These are phyloP conservation scores for Dictyostelium purpureum DNA, from an alignment of 78 protist genomes.

Conservation along the genomic window DNA sequence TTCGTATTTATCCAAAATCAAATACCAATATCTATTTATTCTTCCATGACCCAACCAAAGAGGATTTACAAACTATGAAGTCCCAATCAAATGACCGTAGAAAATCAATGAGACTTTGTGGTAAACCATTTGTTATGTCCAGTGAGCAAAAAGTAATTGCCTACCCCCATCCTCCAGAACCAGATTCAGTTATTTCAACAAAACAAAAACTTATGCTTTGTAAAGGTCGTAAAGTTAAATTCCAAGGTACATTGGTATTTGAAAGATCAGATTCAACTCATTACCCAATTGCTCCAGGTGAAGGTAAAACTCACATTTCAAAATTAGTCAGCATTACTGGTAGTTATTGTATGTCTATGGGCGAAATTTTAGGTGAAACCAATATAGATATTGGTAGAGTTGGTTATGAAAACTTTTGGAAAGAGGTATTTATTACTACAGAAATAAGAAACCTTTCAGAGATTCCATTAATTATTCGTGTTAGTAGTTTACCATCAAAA, in stretches of 20 bases:
- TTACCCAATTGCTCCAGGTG: slow-evolving; percentile 77
- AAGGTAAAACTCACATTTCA: slow-evolving; percentile 67
- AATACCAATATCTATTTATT: slow-evolving; percentile 44
- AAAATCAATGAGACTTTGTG: slow-evolving; percentile 69
- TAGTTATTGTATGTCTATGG: slow-evolving; percentile 65
- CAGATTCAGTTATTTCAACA: slow-evolving; percentile 26
- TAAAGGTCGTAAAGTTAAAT: slow-evolving; percentile 70
- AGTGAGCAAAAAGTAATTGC: slow-evolving; percentile 43
- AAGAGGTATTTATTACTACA: slow-evolving; percentile 14
- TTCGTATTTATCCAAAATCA: slow-evolving; percentile 76
- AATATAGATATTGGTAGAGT: slow-evolving; percentile 39
- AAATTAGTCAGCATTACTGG: slow-evolving; percentile 59
- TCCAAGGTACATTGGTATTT: slow-evolving; percentile 61
- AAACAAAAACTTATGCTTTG: slow-evolving; percentile 17
- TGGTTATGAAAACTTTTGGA: slow-evolving; percentile 72
- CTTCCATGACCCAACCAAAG: slow-evolving; percentile 42
- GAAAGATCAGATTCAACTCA: slow-evolving; percentile 66
- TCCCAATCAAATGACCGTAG: neutral
- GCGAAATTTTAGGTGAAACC: neutral
- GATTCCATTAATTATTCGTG: slow-evolving; percentile 25
- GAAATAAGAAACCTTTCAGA: slow-evolving; percentile 56
- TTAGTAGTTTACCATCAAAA: slow-evolving; percentile 21
- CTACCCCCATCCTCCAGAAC: slow-evolving; percentile 74
- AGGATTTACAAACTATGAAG: slow-evolving; percentile 11
- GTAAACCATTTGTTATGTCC: slow-evolving; percentile 50